Evolutionary conservation across 352 stramenopile species (phyloP).

Genomic region (Phytopythium boreale): DNA sequence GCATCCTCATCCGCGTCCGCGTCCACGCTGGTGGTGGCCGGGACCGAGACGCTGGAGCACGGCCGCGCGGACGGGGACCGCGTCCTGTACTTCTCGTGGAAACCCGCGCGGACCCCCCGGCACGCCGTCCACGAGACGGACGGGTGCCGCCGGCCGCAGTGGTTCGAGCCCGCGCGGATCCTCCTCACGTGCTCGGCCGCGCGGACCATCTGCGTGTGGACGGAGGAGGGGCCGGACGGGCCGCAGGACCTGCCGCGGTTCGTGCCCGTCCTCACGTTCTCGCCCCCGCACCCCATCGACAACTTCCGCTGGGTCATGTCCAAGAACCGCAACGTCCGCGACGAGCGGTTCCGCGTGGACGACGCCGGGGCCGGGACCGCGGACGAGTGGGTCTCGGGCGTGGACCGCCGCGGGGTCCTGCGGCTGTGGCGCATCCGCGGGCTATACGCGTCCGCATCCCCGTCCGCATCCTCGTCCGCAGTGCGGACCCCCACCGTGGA

Average conservation of each 20-base stretch:
- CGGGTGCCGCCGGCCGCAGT: conserved; percentile 53
- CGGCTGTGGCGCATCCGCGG: conserved; percentile 65
- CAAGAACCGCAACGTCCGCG: conserved; percentile 78
- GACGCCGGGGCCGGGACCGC: conserved; percentile 39
- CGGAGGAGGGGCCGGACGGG: conserved; percentile 22
- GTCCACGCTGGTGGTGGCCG: conserved; percentile 10
- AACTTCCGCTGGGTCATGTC: conserved; percentile 80
- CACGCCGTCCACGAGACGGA: conserved; percentile 52
- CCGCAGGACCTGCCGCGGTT: conserved; percentile 16
- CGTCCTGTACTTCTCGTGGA: conserved; percentile 81
- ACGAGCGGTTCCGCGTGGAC: conserved; percentile 62
- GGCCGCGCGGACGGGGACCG: conserved; percentile 24
- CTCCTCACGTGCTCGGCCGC: conserved; percentile 67
- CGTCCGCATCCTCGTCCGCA: conserved; percentile 5
- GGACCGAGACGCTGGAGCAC: conserved; percentile 45
- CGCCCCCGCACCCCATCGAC: conserved; percentile 46
- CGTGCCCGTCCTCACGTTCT: conserved; percentile 39
- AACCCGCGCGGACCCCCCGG: conserved; percentile 60
- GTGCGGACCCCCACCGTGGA: conserved; percentile 31
- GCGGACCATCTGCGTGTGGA: conserved; percentile 63
- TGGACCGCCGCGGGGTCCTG: conserved; percentile 61
- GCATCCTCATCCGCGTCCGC: background rate
- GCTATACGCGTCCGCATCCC: conserved; percentile 2
- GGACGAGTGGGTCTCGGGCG: conserved; percentile 75
- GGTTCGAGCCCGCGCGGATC: conserved; percentile 70